Evolutionary conservation across 2,329 filamentous ascomycete genomes (phyloP).

Genomic region (Colletotrichum australisinense): DNA sequence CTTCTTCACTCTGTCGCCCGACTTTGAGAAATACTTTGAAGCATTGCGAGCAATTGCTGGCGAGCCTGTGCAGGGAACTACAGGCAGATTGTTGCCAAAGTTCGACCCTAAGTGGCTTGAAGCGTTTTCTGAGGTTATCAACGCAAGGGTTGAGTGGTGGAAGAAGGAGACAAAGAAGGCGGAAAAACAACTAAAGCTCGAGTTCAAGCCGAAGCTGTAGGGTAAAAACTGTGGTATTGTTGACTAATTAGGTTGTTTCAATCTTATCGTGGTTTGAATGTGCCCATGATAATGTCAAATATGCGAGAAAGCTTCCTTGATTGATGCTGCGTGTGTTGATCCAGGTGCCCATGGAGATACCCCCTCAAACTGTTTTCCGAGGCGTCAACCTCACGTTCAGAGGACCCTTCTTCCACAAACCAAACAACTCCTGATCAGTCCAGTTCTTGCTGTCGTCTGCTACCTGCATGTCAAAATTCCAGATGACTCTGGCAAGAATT

Average conservation of each 20-base stretch:
- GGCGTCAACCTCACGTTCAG: constrained; percentile 26
- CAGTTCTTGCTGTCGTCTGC: constrained; percentile 48
- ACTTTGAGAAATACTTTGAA: not conserved
- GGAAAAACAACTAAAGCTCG: not conserved
- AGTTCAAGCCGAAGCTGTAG: not conserved
- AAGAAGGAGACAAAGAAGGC: not conserved
- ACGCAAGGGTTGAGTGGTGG: not conserved
- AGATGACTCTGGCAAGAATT: constrained; percentile 57
- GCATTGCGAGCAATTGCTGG: not conserved
- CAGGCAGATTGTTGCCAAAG: not conserved
- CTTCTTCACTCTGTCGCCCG: not conserved
- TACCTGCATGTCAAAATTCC: constrained; percentile 57
- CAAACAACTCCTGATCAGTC: constrained; percentile 41
- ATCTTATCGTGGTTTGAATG: not conserved
- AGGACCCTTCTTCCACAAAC: constrained; percentile 27
- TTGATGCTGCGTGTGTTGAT: constrained; percentile 39
- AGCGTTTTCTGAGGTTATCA: not conserved
- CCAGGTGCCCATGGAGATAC: constrained; percentile 34
- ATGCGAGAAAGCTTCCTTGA: not conserved
- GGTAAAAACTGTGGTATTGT: not conserved
- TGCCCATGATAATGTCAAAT: not conserved
- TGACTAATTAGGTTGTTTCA: not conserved
- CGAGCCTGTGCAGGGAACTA: not conserved
- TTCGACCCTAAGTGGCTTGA: not conserved
- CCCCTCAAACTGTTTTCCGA: not conserved